Conservation (phyloP, 495 filamentous ascomycete genomes). For the Aspergillus wentii region DNA sequence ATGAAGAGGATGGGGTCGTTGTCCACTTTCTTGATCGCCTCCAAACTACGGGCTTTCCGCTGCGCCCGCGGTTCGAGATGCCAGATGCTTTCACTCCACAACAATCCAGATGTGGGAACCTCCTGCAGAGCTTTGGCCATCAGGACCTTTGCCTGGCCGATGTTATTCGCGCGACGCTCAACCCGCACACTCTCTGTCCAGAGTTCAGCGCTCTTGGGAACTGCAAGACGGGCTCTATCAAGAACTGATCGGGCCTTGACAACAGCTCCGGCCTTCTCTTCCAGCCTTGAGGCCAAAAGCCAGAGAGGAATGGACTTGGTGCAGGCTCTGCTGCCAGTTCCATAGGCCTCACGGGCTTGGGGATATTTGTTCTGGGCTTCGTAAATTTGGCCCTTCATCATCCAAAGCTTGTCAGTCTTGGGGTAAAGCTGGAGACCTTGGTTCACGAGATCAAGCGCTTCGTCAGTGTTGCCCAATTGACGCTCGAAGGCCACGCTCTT, state of each 20-base stretch:
- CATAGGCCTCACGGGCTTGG: conserved; percentile 88
- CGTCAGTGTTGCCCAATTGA: conserved; percentile 70
- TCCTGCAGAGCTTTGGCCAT: conserved; percentile 94
- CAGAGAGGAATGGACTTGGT: conserved; percentile 80
- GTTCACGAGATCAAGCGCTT: conserved; percentile 79
- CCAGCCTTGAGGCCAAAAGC: conserved; percentile 80
- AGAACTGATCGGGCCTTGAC: conserved; percentile 92
- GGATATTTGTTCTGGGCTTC: conserved; percentile 68
- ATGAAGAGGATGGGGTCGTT: conserved; percentile 84
- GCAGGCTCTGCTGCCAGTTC: conserved; percentile 81
- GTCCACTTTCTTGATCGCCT: conserved; percentile 95
- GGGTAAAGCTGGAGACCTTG: conserved; percentile 88
- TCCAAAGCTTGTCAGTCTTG: conserved; percentile 83
- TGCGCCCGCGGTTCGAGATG: conserved; percentile 87
- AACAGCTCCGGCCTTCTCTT: conserved; percentile 76
- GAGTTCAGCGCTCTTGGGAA: conserved; percentile 78
- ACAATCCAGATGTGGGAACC: conserved; percentile 77
- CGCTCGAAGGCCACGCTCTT: conserved; percentile 91
- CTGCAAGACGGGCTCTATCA: conserved; percentile 79
- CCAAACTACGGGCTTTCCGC: conserved; percentile 80
- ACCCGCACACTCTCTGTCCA: conserved; percentile 91
- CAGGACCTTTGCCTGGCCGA: conserved; percentile 74
- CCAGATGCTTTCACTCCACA: conserved; percentile 94
- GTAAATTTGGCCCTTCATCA: conserved; percentile 99
- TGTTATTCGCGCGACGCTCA: conserved; percentile 83